Base-by-base conservation (phyloP, 805 yeast genomes). In the Maudiozyma pseudohumilis region DNA sequence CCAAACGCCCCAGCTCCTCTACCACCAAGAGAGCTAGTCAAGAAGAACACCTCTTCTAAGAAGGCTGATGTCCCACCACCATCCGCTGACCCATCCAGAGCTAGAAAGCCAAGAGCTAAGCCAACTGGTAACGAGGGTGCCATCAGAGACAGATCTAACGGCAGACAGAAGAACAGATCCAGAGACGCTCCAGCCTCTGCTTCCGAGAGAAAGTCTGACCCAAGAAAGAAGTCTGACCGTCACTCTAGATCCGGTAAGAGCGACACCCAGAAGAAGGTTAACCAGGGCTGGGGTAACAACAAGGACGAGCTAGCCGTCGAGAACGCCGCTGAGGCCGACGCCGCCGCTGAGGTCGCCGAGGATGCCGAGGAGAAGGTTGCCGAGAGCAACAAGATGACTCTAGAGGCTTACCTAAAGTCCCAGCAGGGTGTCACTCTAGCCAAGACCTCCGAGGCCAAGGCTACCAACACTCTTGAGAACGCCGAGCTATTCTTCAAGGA, bases 51-150 rank as follows among this genome's bases (percentile, higher is more conserved):
- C 53, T 77, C 94, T 45, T 79, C 92, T 59, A 86, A 82, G 76
- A 88, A 88, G 74, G 64, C 77, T 44, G 95, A 84, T 60, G 77
- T 68, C 44, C 76, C 92, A 43, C 88, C 92, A 56, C 74, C 88
- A 50, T 72, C 80, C 48, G 87, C 92, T 48, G 80, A 79, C 70
- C 79, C 85, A 61, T 66, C 84, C 23, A 79, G 70, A 65, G 86
- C 94, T 50, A 80, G 74, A 66, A 77, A 80, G 65, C 69, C 67
- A 69, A 74, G 74, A 65, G 70, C 79, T 58, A 72, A 72, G 63
- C 69, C 80, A 41, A 66, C 85, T 53, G 94, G 92, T 65, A 87
- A 85, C 72, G 95, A 86, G 59, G 94, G 86, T 53, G 95, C 94
- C 46, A 66, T 78, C 64, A 78, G 69, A 65, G 76, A 68, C 73